Evolutionary conservation across 2,329 filamentous ascomycete genomes (phyloP).

Genomic region (Hirsutella thompsonii): DNA sequence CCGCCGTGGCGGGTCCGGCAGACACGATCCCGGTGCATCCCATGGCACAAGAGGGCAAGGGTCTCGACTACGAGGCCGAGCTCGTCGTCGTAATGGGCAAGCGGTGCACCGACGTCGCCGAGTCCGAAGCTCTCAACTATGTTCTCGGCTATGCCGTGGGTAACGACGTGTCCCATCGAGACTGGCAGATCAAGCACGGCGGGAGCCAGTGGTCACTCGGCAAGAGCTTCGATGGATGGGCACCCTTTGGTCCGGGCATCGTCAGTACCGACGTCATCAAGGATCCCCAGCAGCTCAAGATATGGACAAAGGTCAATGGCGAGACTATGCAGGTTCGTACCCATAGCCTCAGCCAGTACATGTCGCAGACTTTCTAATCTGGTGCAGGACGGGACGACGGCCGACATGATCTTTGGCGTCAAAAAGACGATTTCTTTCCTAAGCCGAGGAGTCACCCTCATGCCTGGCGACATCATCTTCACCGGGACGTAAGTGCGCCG

Average conservation of each 20-base stretch:
- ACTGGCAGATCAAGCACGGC: constrained; percentile 59
- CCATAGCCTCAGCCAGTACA: not conserved
- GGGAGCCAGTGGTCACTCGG: constrained; percentile 60
- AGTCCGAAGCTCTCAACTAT: constrained; percentile 53
- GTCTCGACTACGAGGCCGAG: constrained; percentile 71
- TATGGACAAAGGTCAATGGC: constrained; percentile 48
- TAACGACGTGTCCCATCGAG: constrained; percentile 70
- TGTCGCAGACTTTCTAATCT: constrained; percentile 1
- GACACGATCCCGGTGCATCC: constrained; percentile 54
- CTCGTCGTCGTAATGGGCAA: constrained; percentile 62
- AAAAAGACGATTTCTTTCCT: constrained; percentile 45
- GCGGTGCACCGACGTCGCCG: constrained; percentile 49
- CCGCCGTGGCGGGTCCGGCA: constrained; percentile 49
- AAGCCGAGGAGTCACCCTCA: constrained; percentile 47
- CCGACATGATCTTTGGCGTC: constrained; percentile 52
- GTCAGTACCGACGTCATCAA: constrained; percentile 41
- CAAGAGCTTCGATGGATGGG: constrained; percentile 67
- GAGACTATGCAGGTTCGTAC: constrained; percentile 34
- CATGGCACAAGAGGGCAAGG: constrained; percentile 51
- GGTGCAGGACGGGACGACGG: constrained; percentile 35
- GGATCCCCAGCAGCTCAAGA: constrained; percentile 43
- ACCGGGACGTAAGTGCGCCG: constrained; percentile 42
- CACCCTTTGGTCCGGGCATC: constrained; percentile 60
- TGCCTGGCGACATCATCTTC: constrained; percentile 53
- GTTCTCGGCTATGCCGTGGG: constrained; percentile 64